Conservation (phyloP, 1,284 basidiomycete genomes). For the Termitomyces sp. region DNA sequence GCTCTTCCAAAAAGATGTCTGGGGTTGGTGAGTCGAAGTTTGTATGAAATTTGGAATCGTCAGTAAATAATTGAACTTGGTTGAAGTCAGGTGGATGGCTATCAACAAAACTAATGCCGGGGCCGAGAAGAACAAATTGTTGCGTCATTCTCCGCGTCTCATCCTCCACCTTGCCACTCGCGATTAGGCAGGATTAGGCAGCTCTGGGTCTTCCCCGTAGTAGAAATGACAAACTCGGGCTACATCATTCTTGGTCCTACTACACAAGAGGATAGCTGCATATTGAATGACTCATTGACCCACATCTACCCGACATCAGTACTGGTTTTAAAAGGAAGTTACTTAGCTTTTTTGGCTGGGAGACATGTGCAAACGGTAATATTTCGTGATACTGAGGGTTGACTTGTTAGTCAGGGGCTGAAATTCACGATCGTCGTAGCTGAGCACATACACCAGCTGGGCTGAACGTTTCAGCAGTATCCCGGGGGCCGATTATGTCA, state of each 20-base stretch:
- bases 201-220: not conserved
- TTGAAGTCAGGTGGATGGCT: not conserved
- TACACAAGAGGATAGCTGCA: too few species aligned
- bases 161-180: not conserved
- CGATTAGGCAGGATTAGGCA: not conserved
- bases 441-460: not conserved
- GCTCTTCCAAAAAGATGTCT: too few species aligned
- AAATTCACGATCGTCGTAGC: not conserved
- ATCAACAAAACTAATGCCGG: not conserved
- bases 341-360: not conserved
- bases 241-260: not conserved
- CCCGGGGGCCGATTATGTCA: constrained; percentile 16
- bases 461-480: not conserved
- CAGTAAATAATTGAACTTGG: too few species aligned
- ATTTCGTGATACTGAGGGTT: not conserved
- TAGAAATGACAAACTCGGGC: not conserved
- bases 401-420: not conserved
- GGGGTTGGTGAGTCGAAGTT: not conserved
- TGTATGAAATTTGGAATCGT: not conserved
- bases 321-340: not conserved
- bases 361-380: not conserved
- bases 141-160: not conserved
- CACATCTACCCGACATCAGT: not conserved
- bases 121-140: not conserved
- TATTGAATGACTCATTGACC: not conserved